Conservation (phyloP, 768 basidiomycete genomes). For the Vararia minispora region DNA sequence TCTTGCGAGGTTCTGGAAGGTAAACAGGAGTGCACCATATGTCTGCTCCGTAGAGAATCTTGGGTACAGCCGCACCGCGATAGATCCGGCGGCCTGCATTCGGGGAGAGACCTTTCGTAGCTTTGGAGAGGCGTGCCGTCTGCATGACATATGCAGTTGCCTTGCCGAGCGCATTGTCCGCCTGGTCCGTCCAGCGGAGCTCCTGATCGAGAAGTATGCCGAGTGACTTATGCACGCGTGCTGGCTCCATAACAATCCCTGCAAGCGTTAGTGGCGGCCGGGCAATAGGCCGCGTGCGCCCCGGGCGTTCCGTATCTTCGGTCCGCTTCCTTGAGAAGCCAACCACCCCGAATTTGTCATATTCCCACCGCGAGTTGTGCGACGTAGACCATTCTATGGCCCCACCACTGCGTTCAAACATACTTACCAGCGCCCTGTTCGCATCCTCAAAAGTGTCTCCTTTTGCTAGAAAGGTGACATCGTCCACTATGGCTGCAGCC, state of each 20-base stretch:
- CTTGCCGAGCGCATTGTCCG: neutral
- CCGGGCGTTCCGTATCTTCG: too few relatives aligned
- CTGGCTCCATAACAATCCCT: too few relatives aligned
- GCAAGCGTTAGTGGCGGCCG: too few relatives aligned
- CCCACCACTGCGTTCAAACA: neutral
- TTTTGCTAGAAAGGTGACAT: too few relatives aligned
- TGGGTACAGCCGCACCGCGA: slow-evolving; percentile 11
- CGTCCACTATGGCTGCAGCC: slow-evolving; percentile 4
- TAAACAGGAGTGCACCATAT: slow-evolving; percentile 10
- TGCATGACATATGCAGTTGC: neutral
- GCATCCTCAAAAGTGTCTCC: slow-evolving; percentile 17
- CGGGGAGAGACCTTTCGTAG: slow-evolving; percentile 1
- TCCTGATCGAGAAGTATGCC: too few relatives aligned
- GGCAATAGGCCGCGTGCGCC: too few relatives aligned
- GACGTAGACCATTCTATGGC: neutral
- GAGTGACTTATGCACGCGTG: too few relatives aligned
- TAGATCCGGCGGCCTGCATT: slow-evolving; percentile 10
- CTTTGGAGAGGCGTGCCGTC: slow-evolving; percentile 1
- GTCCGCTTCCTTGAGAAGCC: too few relatives aligned
- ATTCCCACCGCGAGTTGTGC: too few relatives aligned
- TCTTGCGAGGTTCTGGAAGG: too few relatives aligned
- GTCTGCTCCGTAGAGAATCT: slow-evolving; percentile 16
- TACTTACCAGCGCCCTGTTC: neutral
- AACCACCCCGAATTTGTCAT: too few relatives aligned
- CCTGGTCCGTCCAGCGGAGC: neutral